Evolutionary conservation across 2,329 filamentous ascomycete species (phyloP), one percentile per base, ranked within the genome.

Genomic region (Colletotrichum graminicola): DNA sequence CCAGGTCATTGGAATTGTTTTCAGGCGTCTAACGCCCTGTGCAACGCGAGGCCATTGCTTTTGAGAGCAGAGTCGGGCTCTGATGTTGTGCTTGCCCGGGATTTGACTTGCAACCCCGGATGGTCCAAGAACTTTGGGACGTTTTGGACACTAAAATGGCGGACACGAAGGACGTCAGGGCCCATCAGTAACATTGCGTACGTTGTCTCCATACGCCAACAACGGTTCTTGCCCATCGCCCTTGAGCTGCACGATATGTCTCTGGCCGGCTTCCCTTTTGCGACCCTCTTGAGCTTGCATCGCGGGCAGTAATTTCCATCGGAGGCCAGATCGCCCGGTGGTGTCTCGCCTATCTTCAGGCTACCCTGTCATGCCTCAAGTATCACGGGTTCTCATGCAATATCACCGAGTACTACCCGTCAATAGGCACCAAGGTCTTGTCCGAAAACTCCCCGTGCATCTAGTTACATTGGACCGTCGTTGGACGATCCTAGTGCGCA

Each of bases 401-500:
- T 23, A 49, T 55, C 29, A 51, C 51, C 45, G 62, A 26, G 16
- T 63, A 10, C 49, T n/a, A 43, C 32, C 61, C 49, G 41, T 63
- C 18, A 18, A 54, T 32, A 52, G 49, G 21, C 47, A 55, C 8
- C 21, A 26, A 61, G 23, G 23, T 51, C 61, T 54, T 10, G 49
- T 12, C 26, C 26, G 23, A 29, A 41, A 63, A 36, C 23, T n/a
- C 49, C 62, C 43, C 55, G 23, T 32, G 32, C 36, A 29, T 29
- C 4, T 29, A 66, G 62, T 43, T 39, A 52, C 67, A 67, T 56
- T 54, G 47, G 34, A 5, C 39, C 67, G 47, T 70, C 54, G 41
- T 29, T 70, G 45, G 66, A 52, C 62, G 62, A 66, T 56, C 67
- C 32, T 52, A 18, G 66, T 54, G 47, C 60, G 64, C 56, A 59